Conservation (phyloP, 148 eudicot species). For the Linanthus parryae region DNA sequence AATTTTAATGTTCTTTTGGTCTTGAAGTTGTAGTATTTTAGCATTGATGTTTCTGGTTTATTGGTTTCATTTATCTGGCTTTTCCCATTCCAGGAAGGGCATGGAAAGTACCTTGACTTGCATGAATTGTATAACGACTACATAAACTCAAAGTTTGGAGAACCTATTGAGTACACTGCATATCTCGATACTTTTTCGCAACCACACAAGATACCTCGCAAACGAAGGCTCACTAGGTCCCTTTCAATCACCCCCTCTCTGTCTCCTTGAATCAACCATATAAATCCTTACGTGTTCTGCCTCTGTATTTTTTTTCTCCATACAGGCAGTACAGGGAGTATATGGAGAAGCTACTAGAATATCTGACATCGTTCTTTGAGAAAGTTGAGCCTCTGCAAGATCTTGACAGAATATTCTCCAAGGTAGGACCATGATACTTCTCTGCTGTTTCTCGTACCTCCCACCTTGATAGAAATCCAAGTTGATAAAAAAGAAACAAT, state of each 20-base stretch:
- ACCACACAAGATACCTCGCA: constrained; percentile 61
- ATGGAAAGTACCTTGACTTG: constrained; percentile 82
- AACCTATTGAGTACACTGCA: constrained; percentile 71
- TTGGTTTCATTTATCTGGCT: background rate
- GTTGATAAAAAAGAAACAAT: too few species aligned
- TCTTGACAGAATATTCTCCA: constrained; percentile 83
- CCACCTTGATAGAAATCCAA: background rate
- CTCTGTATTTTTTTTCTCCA: too few species aligned
- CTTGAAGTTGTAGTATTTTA: background rate
- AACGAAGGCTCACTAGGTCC: constrained; percentile 64
- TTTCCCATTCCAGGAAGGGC: constrained; percentile 54
- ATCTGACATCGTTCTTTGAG: constrained; percentile 71
- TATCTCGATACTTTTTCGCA: constrained; percentile 68
- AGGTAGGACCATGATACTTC: constrained; percentile 31
- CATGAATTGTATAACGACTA: constrained; percentile 84
- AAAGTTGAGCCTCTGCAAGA: constrained; percentile 94
- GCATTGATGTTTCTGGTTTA: background rate
- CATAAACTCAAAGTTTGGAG: constrained; percentile 86
- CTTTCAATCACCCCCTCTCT: background rate
- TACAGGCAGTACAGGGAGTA: constrained; percentile 84
- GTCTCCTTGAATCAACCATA: too few species aligned
- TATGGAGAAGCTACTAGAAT: constrained; percentile 65
- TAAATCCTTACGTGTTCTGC: too few species aligned
- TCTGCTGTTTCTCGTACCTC: background rate
- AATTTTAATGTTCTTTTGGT: too few species aligned